Conservation (phyloP, 805 yeast species). For the Starmerella khaoyaiensis region DNA sequence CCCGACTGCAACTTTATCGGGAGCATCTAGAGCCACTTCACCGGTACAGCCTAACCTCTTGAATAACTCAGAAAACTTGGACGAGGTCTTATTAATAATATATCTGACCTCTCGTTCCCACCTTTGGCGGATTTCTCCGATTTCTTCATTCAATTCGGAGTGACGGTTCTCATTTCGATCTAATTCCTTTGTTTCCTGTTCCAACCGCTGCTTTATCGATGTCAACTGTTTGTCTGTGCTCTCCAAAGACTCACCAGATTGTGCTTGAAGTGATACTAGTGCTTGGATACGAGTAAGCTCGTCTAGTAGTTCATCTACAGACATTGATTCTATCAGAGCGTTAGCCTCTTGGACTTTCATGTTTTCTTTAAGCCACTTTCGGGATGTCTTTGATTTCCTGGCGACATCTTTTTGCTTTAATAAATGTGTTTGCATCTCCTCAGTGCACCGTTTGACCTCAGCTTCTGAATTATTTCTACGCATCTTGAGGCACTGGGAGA, state of each 20-base stretch:
- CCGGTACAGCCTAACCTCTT: conserved; percentile 76
- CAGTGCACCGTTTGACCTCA: neutral
- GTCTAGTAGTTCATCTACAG: conserved; percentile 1
- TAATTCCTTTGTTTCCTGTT: conserved; percentile 4
- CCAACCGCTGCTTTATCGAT: conserved; percentile 1
- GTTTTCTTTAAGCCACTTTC: conserved; percentile 2
- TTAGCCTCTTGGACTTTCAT: conserved; percentile 1
- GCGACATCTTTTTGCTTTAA: neutral
- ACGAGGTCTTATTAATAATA: conserved; percentile 45
- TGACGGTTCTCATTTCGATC: conserved; percentile 4
- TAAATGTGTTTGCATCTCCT: neutral
- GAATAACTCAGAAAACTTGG: conserved; percentile 54
- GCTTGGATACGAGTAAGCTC: conserved; percentile 5
- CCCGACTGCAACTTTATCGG: conserved; percentile 27
- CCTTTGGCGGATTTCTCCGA: conserved; percentile 18
- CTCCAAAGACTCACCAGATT: conserved; percentile 5
- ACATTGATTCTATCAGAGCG: neutral
- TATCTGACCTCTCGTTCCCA: conserved; percentile 55
- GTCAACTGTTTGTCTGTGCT: conserved; percentile 3
- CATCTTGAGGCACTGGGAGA: neutral
- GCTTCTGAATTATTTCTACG: neutral
- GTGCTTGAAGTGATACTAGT: conserved; percentile 1
- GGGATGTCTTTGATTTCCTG: conserved; percentile 1
- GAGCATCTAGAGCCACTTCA: conserved; percentile 46
- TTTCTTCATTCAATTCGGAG: conserved; percentile 5